Evolutionary conservation across 2,329 filamentous ascomycete species (phyloP).

Genomic region (Calcarisporium arbuscula): DNA sequence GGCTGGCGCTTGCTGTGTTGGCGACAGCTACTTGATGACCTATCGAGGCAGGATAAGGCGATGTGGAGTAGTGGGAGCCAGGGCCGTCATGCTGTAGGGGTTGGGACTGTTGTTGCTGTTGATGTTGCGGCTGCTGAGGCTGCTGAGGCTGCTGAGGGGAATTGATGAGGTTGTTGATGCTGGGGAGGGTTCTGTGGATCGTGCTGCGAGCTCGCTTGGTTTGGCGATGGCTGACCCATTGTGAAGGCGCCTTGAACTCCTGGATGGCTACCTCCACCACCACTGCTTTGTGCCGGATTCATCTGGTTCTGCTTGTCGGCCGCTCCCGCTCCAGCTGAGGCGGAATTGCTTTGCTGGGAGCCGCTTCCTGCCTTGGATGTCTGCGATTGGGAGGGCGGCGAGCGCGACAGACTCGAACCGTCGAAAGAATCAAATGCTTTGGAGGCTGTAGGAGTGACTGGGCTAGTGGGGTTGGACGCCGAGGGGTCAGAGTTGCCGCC

Average conservation of each 20-base stretch:
- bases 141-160: slow-evolving; percentile 16
- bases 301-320: slow-evolving; percentile 16
- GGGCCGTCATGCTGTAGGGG: too few species aligned
- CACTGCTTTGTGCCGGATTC: too few species aligned
- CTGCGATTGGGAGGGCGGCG: slow-evolving; percentile 12
- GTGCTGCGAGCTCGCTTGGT: slow-evolving; percentile 24
- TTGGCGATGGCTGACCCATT: too few species aligned
- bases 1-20: slow-evolving; percentile 27
- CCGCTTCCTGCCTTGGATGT: slow-evolving; percentile 6
- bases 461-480: slow-evolving; percentile 57
- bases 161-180: slow-evolving; percentile 80
- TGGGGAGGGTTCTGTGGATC: slow-evolving; percentile 67
- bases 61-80: too few species aligned
- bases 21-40: slow-evolving; percentile 14
- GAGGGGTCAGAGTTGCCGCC: slow-evolving; percentile 66
- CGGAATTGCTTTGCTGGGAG: slow-evolving; percentile 6
- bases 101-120: slow-evolving; percentile 21
- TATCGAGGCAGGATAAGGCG: slow-evolving; percentile 21
- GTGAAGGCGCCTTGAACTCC: slow-evolving; percentile 4
- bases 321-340: slow-evolving; percentile 26
- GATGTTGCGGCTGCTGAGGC: slow-evolving; percentile 18
- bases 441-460: slow-evolving; percentile 35
- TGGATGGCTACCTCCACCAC: too few species aligned
- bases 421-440: slow-evolving; percentile 41
- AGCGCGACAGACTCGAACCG: slow-evolving; percentile 19